Base-by-base conservation (phyloP, 768 basidiomycete species). In the Mycena amicta region DNA sequence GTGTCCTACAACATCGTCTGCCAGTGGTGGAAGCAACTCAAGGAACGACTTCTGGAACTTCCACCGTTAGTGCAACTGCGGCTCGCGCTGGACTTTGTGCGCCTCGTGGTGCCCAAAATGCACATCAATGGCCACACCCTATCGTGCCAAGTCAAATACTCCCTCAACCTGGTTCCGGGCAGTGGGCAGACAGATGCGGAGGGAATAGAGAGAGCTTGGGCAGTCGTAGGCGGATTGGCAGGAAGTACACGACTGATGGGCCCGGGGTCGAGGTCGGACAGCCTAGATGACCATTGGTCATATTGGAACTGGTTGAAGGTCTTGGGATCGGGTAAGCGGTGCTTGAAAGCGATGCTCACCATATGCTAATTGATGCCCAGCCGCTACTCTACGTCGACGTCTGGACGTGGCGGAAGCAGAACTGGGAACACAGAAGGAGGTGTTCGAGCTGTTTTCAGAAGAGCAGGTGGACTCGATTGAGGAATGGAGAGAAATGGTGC, bases 241-340 rank as follows among this genome's bases (percentile, higher is more conserved):
- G 39, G 53, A 16, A 73, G 72, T 46, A 74, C 72, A 2, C 57
- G 64, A 31, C 72, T 74, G 60, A 76, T 76, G 74, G 73, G 72
- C 13, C 69, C 71, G 4, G 73, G 72, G 1, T 64, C 65, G 2
- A 55, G 69, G 4, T 59, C 59, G 0, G 72, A 74, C 26, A 61
- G 56, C 0, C 30, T 75, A 1, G 68, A 73, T 50, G 65, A 66
- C 26, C 69, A 71, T 23, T 74, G 68, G 52, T 64, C 58, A 0
- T 60, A 63, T 26, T 65, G 59, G 46, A 74, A 74, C 41, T 74
- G 70, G 68, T 51, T 53, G 18, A 74, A 73, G 50, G 46, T 63
- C 0, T 31, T 65, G 3, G 46, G 53, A 16, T 29, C 75, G 4
- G 67, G 68, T 73, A 20, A 31, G 64, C 61, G 15, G 6, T 13